Conservation (phyloP, 257 asterid genomes). For the Oldenlandia corymbosa region DNA sequence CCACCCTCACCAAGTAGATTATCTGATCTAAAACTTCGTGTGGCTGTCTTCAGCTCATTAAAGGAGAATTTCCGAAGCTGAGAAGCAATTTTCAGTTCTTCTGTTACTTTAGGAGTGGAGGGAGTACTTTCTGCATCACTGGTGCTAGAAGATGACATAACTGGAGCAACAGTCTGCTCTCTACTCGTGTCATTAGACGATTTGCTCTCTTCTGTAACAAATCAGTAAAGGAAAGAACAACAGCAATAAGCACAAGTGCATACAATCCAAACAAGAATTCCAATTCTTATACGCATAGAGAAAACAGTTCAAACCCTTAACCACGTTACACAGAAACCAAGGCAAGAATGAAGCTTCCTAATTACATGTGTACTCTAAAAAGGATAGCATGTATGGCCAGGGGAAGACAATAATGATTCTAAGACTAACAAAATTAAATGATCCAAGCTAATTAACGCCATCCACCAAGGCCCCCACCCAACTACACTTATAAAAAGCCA, state of each 20-base stretch:
- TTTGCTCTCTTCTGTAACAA: slow-evolving; percentile 56
- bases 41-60: slow-evolving; percentile 61
- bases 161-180: slow-evolving; percentile 56
- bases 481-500: neutral
- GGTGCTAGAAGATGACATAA: slow-evolving; percentile 54
- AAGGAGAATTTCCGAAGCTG: slow-evolving; percentile 69
- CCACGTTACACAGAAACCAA: neutral
- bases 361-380: neutral
- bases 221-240: slow-evolving; percentile 6
- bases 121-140: slow-evolving; percentile 55
- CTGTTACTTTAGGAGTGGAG: slow-evolving; percentile 53
- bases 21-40: slow-evolving; percentile 67
- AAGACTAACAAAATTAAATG: too few species aligned
- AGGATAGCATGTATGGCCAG: neutral
- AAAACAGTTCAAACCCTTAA: neutral
- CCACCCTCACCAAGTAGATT: slow-evolving; percentile 88
- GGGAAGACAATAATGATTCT: too few species aligned
- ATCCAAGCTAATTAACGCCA: too few species aligned
- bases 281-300: neutral
- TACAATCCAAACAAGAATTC: neutral
- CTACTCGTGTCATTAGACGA: slow-evolving; percentile 45
- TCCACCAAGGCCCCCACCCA: neutral
- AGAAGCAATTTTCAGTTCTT: slow-evolving; percentile 67
- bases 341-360: neutral
- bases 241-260: neutral